Percentiles rank a stretch among this genome's conserved stretches.
Conservation (phyloP, 148 eudicot genomes). For the Camellia sinensis region DNA sequence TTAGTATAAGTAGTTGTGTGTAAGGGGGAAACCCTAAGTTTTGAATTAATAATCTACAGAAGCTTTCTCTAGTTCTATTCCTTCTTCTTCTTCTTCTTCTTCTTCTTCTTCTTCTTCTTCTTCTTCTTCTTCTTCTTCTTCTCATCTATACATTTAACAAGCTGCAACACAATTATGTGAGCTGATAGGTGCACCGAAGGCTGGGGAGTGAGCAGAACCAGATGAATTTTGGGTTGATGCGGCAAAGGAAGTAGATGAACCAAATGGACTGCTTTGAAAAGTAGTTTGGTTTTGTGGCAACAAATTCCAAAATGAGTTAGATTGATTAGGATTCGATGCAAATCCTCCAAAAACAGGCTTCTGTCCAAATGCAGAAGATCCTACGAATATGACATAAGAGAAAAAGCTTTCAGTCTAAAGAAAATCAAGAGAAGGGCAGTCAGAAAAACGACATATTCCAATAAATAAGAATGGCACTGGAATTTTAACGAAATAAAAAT, state of each 20-base stretch:
- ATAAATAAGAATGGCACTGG: background rate
- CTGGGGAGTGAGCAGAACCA: background rate
- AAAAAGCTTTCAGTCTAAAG: background rate
- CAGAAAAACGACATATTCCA: background rate
- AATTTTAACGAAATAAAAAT: background rate
- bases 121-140: too few species aligned
- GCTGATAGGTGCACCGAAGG: background rate
- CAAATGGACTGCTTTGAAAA: conserved; percentile 5
- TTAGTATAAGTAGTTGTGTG: too few species aligned
- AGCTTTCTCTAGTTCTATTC: too few species aligned
- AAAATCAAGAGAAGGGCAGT: background rate
- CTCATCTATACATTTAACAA: too few species aligned
- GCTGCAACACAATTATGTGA: background rate
- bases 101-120: too few species aligned
- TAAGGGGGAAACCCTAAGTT: too few species aligned
- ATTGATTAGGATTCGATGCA: conserved; percentile 5
- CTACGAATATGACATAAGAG: conserved; percentile 4
- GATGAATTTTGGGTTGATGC: conserved; percentile 3
- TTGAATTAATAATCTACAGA: too few species aligned
- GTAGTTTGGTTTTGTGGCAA: conserved; percentile 8
- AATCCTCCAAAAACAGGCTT: conserved; percentile 14
- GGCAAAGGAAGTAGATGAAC: conserved; percentile 4
- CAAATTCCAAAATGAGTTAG: background rate
- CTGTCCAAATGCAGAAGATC: conserved; percentile 3
- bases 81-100: too few species aligned